Percentiles rank a stretch among this genome's conserved stretches.
Conservation (phyloP, 2,329 filamentous ascomycete species). For the Domatiomyces catenatus region DNA sequence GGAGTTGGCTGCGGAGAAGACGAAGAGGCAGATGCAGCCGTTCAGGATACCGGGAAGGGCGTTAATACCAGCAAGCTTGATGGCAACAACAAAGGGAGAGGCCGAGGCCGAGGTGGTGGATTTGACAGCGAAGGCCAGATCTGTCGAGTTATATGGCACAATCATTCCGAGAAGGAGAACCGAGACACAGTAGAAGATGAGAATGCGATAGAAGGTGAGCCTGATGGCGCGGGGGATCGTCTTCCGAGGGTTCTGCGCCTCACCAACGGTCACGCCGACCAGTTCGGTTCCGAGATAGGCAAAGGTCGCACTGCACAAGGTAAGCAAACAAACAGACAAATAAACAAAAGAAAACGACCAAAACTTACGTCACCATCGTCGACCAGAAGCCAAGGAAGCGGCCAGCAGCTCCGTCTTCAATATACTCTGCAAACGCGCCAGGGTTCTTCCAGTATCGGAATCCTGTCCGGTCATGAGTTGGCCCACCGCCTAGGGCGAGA, state of each 20-base stretch:
- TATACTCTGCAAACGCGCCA: slow-evolving; percentile 41
- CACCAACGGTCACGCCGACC: slow-evolving; percentile 62
- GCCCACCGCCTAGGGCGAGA: slow-evolving; percentile 50
- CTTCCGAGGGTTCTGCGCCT: slow-evolving; percentile 63
- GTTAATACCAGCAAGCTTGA: slow-evolving; percentile 38
- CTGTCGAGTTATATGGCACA: slow-evolving; percentile 52
- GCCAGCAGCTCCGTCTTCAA: slow-evolving; percentile 31
- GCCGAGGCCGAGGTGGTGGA: slow-evolving; percentile 35
- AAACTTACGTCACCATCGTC: slow-evolving; percentile 32
- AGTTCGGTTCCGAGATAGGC: slow-evolving; percentile 65
- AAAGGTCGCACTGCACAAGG: slow-evolving; percentile 61
- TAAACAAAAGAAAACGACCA: slow-evolving; percentile 48
- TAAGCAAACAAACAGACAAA: slow-evolving; percentile 35
- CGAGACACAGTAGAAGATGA: slow-evolving; percentile 62
- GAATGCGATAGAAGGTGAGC: slow-evolving; percentile 66
- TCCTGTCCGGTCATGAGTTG: slow-evolving; percentile 45
- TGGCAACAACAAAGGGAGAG: slow-evolving; percentile 49
- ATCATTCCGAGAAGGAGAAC: slow-evolving; percentile 63
- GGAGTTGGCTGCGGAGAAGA: slow-evolving; percentile 42
- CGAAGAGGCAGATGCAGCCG: slow-evolving; percentile 40
- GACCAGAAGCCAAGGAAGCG: slow-evolving; percentile 52
- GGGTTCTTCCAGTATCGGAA: slow-evolving; percentile 53
- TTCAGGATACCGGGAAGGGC: slow-evolving; percentile 45
- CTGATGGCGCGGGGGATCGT: slow-evolving; percentile 65
- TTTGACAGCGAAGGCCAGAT: slow-evolving; percentile 43